phyloP scores from a whole-genome alignment of 345 rosid genomes.

The Gossypium stocksii region DNA sequence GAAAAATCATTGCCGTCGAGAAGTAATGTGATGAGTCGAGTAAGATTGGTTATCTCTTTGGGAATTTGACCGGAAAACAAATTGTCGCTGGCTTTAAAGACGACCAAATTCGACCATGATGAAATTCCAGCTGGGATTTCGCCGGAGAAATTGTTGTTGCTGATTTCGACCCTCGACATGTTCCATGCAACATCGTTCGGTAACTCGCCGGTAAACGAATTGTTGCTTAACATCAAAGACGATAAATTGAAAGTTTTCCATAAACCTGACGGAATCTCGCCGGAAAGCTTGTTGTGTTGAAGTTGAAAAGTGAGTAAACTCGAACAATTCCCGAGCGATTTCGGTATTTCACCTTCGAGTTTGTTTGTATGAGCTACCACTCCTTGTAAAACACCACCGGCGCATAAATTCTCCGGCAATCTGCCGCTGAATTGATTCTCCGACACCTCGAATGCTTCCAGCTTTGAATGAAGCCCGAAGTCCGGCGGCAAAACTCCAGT shows the following conservation, averaged over 20 bases:
- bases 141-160: slow-evolving; percentile 68
- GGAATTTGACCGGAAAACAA: slow-evolving; percentile 61
- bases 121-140: slow-evolving; percentile 48
- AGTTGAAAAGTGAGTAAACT: slow-evolving; percentile 58
- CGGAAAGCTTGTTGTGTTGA: slow-evolving; percentile 62
- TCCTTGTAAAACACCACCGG: slow-evolving; percentile 49
- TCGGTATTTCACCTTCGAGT: slow-evolving; percentile 62
- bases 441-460: slow-evolving; percentile 57
- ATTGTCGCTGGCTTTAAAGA: slow-evolving; percentile 66
- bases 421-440: slow-evolving; percentile 56
- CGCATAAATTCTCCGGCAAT: slow-evolving; percentile 69
- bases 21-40: slow-evolving; percentile 33
- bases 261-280: slow-evolving; percentile 62
- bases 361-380: slow-evolving; percentile 60
- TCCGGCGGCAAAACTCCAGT: slow-evolving; percentile 65
- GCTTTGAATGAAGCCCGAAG: slow-evolving; percentile 57
- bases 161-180: slow-evolving; percentile 60
- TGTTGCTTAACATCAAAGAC: slow-evolving; percentile 51
- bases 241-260: slow-evolving; percentile 56
- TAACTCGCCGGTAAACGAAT: slow-evolving; percentile 61
- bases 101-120: slow-evolving; percentile 51
- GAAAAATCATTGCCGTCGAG: slow-evolving; percentile 64
- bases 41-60: slow-evolving; percentile 48
- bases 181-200: slow-evolving; percentile 61
- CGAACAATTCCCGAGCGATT: slow-evolving; percentile 57